Conservation (phyloP, 495 filamentous ascomycete genomes). For the Talaromyces nanjingensis region DNA sequence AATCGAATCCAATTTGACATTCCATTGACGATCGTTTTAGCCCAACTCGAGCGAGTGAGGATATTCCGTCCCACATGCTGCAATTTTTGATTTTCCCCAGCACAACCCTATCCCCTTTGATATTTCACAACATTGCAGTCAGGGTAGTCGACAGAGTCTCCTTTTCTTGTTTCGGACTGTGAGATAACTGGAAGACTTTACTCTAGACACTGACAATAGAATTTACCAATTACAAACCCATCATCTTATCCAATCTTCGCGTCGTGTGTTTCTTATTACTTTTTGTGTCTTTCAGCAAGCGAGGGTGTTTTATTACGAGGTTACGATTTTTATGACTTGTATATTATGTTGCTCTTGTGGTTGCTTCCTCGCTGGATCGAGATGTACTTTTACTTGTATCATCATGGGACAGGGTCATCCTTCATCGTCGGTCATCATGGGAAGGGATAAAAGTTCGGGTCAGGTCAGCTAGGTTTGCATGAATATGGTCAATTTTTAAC, state of each 20-base stretch:
- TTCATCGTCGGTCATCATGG: not conserved
- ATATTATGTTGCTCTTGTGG: not conserved
- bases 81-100: not conserved
- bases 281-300: not conserved
- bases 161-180: not conserved
- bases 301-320: not conserved
- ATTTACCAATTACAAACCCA: not conserved
- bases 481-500: not conserved
- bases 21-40: not conserved
- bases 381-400: slow-evolving; percentile 6
- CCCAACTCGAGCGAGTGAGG: not conserved
- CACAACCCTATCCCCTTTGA: not conserved
- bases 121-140: not conserved
- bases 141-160: slow-evolving; percentile 3
- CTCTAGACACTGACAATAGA: slow-evolving; percentile 7
- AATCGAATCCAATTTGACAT: not conserved
- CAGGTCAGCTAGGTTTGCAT: not conserved
- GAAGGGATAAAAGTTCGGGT: not conserved
- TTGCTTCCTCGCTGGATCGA: slow-evolving; percentile 1
- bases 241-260: not conserved
- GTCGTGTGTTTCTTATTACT: not conserved
- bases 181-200: slow-evolving; percentile 6
- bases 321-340: not conserved
- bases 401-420: not conserved
- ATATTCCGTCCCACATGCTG: not conserved